Conservation (phyloP, 441 rosid genomes). For the Bocquillonia castaneifolia region DNA sequence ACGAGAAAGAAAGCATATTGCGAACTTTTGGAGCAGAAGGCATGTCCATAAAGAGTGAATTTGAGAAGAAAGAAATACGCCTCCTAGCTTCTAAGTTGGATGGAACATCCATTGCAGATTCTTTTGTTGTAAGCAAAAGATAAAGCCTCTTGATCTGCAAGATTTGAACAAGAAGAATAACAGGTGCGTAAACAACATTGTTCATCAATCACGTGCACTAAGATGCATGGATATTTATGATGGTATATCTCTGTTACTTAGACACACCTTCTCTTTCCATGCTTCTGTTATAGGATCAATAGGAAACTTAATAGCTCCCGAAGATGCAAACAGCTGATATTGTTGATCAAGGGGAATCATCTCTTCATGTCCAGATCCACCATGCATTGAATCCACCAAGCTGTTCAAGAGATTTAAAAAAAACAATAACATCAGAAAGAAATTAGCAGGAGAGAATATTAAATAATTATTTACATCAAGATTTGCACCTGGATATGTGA, state of each 20-base stretch:
- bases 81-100: slow-evolving; percentile 98
- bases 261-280: slow-evolving; percentile 88
- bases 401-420: slow-evolving; percentile 39
- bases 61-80: slow-evolving; percentile 96
- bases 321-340: slow-evolving; percentile 80
- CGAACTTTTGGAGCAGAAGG: slow-evolving; percentile 99
- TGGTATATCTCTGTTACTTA: slow-evolving; percentile 5
- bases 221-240: neutral
- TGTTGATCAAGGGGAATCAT: slow-evolving; percentile 56
- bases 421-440: slow-evolving; percentile 19
- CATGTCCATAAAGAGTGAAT: slow-evolving; percentile 98
- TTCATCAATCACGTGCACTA: neutral
- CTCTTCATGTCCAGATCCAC: slow-evolving; percentile 69
- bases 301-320: slow-evolving; percentile 90
- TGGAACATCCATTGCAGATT: slow-evolving; percentile 99
- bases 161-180: neutral
- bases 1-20: slow-evolving; percentile 99
- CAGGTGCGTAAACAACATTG: neutral
- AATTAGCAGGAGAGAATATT: slow-evolving; percentile 14
- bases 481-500: slow-evolving; percentile 52
- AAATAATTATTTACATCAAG: slow-evolving; percentile 14
- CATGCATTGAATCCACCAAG: slow-evolving; percentile 64
- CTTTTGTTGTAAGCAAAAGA: slow-evolving; percentile 93
- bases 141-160: slow-evolving; percentile 81
- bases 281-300: slow-evolving; percentile 72